Evolutionary conservation across 345 rosid genomes (phyloP).

Genomic region (Boechera retrofracta): DNA sequence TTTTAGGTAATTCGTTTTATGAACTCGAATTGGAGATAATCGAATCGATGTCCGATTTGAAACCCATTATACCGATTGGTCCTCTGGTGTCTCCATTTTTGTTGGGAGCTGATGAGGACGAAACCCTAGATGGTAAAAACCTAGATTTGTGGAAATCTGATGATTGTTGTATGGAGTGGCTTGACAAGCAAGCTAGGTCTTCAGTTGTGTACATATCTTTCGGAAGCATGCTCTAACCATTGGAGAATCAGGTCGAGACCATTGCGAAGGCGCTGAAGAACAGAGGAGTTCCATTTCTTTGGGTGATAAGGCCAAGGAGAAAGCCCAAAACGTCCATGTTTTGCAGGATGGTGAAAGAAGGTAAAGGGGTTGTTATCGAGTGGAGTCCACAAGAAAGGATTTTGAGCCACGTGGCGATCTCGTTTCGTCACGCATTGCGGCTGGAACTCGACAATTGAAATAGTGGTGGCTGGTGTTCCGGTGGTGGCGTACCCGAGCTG

Average conservation of each 20-base stretch:
- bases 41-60: slow-evolving; percentile 39
- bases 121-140: slow-evolving; percentile 18
- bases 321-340: neutral
- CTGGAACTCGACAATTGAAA: slow-evolving; percentile 65
- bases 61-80: slow-evolving; percentile 54
- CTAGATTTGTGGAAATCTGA: slow-evolving; percentile 50
- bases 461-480: slow-evolving; percentile 56
- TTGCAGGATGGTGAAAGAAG: slow-evolving; percentile 44
- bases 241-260: slow-evolving; percentile 49
- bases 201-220: slow-evolving; percentile 71
- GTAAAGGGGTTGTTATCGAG: slow-evolving; percentile 49
- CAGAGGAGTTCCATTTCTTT: slow-evolving; percentile 50
- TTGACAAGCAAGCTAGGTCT: slow-evolving; percentile 50
- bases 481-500: slow-evolving; percentile 57
- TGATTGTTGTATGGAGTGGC: slow-evolving; percentile 59
- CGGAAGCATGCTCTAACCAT: slow-evolving; percentile 52
- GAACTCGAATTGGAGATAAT: slow-evolving; percentile 57
- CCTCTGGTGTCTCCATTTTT: slow-evolving; percentile 61
- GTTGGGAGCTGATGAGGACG: slow-evolving; percentile 40
- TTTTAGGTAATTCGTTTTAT: slow-evolving; percentile 54
- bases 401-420: slow-evolving; percentile 48
- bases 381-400: slow-evolving; percentile 66
- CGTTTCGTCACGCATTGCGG: slow-evolving; percentile 68
- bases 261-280: slow-evolving; percentile 53
- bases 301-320: slow-evolving; percentile 57